These are phyloP conservation scores for Massarina eburnea DNA, from an alignment of 2,329 filamentous ascomycete species.

Conservation along the genomic window DNA sequence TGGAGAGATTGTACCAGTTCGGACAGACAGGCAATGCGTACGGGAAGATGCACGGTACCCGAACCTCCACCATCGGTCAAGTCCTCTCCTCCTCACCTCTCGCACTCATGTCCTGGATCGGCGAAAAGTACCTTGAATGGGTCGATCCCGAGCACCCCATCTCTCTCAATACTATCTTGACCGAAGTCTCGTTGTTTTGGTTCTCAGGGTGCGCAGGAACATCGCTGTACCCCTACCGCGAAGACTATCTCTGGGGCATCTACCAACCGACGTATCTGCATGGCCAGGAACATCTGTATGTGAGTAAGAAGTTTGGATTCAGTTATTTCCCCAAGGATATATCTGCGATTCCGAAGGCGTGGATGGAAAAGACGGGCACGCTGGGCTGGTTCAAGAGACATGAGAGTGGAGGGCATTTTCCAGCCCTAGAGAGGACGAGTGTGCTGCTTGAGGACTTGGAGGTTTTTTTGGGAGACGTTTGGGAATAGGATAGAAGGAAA, in stretches of 20 bases:
- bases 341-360: slow-evolving; percentile 42
- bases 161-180: slow-evolving; percentile 48
- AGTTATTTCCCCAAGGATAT: slow-evolving; percentile 49
- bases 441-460: slow-evolving; percentile 49
- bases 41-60: slow-evolving; percentile 54
- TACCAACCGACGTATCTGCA: slow-evolving; percentile 12
- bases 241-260: slow-evolving; percentile 14
- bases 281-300: slow-evolving; percentile 21
- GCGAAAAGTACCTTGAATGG: slow-evolving; percentile 61
- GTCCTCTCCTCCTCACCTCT: slow-evolving; percentile 57
- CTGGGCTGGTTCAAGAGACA: slow-evolving; percentile 42
- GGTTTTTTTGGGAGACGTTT: slow-evolving; percentile 43
- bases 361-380: slow-evolving; percentile 43
- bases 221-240: slow-evolving; percentile 55
- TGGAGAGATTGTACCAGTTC: slow-evolving; percentile 46
- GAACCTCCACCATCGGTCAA: slow-evolving; percentile 59
- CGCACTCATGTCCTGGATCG: slow-evolving; percentile 60
- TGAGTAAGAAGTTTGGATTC: slow-evolving; percentile 48
- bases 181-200: slow-evolving; percentile 58
- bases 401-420: slow-evolving; percentile 51
- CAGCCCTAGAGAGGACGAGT: slow-evolving; percentile 49
- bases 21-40: slow-evolving; percentile 51
- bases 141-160: slow-evolving; percentile 45
- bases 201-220: slow-evolving; percentile 53
- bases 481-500: slow-evolving; percentile 15